Evolutionary conservation across 345 rosid species (phyloP).

Genomic region (Xanthoceras sorbifolium): DNA sequence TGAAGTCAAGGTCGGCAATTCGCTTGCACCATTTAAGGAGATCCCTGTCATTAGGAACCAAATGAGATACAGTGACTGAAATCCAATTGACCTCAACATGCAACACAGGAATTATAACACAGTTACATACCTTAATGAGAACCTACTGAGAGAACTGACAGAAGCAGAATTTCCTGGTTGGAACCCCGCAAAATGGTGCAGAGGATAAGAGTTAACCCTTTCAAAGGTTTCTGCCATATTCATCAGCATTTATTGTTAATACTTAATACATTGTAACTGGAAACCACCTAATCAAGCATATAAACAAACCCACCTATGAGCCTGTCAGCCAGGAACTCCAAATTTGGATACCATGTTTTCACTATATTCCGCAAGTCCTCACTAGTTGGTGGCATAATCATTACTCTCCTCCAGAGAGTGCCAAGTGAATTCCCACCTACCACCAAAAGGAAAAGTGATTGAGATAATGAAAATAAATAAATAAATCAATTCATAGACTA

Average conservation of each 20-base stretch:
- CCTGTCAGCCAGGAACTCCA: conserved; percentile 59
- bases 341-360: conserved; percentile 62
- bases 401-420: conserved; percentile 80
- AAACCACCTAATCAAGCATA: conserved; percentile 17
- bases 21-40: conserved; percentile 95
- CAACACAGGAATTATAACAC: conserved; percentile 2
- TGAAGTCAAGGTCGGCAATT: conserved; percentile 45
- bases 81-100: conserved; percentile 4
- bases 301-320: conserved; percentile 61
- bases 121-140: conserved; percentile 64
- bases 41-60: conserved; percentile 63
- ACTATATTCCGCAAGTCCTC: conserved; percentile 66
- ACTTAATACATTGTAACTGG: conserved; percentile 15
- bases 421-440: conserved; percentile 70
- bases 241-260: conserved; percentile 25
- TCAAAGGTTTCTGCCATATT: conserved; percentile 66
- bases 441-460: conserved; percentile 17
- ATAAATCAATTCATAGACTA: too few relatives aligned
- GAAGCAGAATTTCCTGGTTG: conserved; percentile 39
- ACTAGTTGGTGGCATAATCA: conserved; percentile 64
- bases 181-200: conserved; percentile 35
- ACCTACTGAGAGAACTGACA: conserved; percentile 46
- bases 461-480: background rate
- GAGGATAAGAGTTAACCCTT: conserved; percentile 43
- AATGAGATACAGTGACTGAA: conserved; percentile 21